These are phyloP conservation scores for Collybia sordida DNA, from an alignment of 768 basidiomycete genomes.

Conservation along the genomic window DNA sequence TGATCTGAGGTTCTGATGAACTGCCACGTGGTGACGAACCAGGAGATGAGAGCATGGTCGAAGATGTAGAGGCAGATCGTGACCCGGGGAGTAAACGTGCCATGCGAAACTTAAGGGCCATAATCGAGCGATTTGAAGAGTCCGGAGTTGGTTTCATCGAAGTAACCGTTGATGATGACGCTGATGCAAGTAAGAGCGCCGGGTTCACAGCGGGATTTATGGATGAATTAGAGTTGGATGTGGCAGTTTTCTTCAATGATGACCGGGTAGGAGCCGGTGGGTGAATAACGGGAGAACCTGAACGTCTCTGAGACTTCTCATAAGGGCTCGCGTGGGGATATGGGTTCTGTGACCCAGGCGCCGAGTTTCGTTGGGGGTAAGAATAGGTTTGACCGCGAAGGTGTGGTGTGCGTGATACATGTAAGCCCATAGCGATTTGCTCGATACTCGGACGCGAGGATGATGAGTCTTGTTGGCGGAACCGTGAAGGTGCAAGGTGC, in stretches of 20 bases:
- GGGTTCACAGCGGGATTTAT: conserved; percentile 31
- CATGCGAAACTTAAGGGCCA: conserved; percentile 43
- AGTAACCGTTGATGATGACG: conserved; percentile 48
- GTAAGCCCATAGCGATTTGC: conserved; percentile 81
- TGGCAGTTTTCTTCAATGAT: conserved; percentile 58
- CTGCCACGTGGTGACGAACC: conserved; percentile 39
- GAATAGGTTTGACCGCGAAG: conserved; percentile 44
- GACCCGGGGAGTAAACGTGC: conserved; percentile 48
- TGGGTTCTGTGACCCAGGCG: conserved; percentile 20
- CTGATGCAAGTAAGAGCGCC: conserved; percentile 39
- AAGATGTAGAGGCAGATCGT: conserved; percentile 37
- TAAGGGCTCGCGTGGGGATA: conserved; percentile 15
- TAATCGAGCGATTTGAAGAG: conserved; percentile 13
- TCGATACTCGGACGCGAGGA: conserved; percentile 60
- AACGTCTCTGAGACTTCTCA: conserved; percentile 17
- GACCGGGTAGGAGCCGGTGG: conserved; percentile 63
- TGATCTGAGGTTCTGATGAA: conserved; percentile 29
- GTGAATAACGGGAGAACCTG: conserved; percentile 30
- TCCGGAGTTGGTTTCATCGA: conserved; percentile 32
- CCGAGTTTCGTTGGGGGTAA: conserved; percentile 23
- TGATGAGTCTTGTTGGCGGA: conserved; percentile 37
- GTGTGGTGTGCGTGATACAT: conserved; percentile 75
- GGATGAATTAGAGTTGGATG: conserved; percentile 34
- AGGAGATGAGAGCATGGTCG: conserved; percentile 31
- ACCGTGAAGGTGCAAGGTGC: conserved; percentile 27